Evolutionary conservation across 805 yeast species (phyloP).

Genomic region (Jamesozyma gamospora): DNA sequence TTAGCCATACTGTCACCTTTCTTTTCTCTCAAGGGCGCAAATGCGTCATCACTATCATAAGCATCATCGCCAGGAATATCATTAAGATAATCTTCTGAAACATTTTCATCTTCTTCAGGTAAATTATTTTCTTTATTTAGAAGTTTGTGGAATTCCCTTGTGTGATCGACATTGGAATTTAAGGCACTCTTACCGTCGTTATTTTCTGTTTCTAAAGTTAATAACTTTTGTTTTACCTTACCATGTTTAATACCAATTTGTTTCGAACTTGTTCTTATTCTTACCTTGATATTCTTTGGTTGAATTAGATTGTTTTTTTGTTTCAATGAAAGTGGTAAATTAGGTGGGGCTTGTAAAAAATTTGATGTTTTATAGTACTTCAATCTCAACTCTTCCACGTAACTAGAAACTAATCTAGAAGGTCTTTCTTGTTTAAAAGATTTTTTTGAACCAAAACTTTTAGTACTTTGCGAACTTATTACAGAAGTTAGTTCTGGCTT

Average conservation of each 20-base stretch:
- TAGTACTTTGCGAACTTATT: conserved; percentile 1
- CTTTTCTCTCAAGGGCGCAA: conserved; percentile 26
- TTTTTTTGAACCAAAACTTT: background rate
- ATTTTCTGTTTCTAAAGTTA: conserved; percentile 26
- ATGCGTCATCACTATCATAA: conserved; percentile 27
- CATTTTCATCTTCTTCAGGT: conserved; percentile 4
- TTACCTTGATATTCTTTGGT: conserved; percentile 27
- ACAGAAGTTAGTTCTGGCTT: background rate
- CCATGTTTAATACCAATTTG: conserved; percentile 32
- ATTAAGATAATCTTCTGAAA: conserved; percentile 18
- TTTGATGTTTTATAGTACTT: conserved; percentile 27
- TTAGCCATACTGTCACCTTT: conserved; percentile 1
- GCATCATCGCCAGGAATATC: conserved; percentile 32
- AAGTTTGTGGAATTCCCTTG: conserved; percentile 26
- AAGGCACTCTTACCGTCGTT: conserved; percentile 12
- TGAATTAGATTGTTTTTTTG: conserved; percentile 26
- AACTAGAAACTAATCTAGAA: conserved; percentile 25
- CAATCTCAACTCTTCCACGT: conserved; percentile 26
- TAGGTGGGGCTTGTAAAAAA: conserved; percentile 29
- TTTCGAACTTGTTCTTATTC: conserved; percentile 27
- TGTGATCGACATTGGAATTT: conserved; percentile 20
- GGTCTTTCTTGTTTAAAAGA: conserved; percentile 12
- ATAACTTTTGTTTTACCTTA: conserved; percentile 26
- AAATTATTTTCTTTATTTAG: conserved; percentile 14
- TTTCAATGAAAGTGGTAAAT: conserved; percentile 26